A percentile compares a stretch with the other conserved stretches of the same genome.
Conservation (phyloP, 2,329 filamentous ascomycete genomes). For the Ceratocystis smalleyi region DNA sequence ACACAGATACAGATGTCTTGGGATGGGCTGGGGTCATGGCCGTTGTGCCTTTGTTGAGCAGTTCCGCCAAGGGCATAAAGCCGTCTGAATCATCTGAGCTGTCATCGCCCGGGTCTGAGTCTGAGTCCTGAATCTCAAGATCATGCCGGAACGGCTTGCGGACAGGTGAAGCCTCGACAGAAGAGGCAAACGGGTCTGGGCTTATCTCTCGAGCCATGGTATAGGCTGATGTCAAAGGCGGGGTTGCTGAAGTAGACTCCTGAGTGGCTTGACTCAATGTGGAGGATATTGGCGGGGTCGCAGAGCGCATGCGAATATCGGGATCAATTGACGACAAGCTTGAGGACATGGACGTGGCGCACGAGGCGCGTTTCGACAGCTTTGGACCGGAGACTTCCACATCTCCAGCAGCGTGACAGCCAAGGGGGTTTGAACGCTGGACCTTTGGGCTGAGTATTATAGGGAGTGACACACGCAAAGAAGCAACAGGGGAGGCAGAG, state of each 20-base stretch:
- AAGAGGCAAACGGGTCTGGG: slow-evolving; percentile 7
- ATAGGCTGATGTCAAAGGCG: not conserved
- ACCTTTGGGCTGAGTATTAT: slow-evolving; percentile 12
- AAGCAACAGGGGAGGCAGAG: not conserved
- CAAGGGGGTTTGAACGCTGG: not conserved
- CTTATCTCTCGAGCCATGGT: not conserved
- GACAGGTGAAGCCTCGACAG: not conserved
- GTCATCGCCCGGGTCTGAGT: slow-evolving; percentile 57
- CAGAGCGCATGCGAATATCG: not conserved
- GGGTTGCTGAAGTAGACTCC: not conserved
- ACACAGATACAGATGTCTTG: not conserved
- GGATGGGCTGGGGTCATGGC: not conserved
- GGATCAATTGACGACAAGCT: not conserved
- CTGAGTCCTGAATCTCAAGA: slow-evolving; percentile 51
- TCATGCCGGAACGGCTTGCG: slow-evolving; percentile 29
- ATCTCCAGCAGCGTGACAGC: not conserved
- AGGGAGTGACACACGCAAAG: slow-evolving; percentile 5
- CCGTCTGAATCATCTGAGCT: slow-evolving; percentile 44
- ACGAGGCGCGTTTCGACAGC: not conserved
- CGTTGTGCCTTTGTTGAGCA: not conserved
- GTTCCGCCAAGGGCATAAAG: slow-evolving; percentile 30
- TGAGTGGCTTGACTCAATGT: not conserved
- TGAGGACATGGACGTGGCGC: not conserved
- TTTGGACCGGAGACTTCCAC: not conserved
- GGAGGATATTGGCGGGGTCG: not conserved